Conservation (phyloP, 2,329 filamentous ascomycete species). For the Helicocarpus griseus region DNA sequence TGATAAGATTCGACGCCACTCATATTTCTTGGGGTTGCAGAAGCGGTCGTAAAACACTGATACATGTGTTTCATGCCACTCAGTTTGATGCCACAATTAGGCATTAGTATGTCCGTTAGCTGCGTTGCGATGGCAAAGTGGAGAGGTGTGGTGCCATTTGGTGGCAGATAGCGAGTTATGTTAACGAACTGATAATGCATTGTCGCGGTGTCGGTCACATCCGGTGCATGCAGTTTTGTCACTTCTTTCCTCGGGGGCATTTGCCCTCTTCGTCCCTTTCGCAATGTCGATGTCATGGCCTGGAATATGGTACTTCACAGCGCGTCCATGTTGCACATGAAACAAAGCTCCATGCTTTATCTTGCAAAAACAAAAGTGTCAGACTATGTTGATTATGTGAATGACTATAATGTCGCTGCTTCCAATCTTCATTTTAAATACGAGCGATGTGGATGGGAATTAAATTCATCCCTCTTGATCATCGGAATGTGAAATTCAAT, state of each 20-base stretch:
- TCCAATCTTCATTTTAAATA: constrained; percentile 54
- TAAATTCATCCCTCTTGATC: constrained; percentile 78
- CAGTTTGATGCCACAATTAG: constrained; percentile 59
- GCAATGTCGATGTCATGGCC: constrained; percentile 64
- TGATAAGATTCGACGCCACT: constrained; percentile 83
- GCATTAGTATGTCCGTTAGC: constrained; percentile 81
- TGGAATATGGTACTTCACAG: constrained; percentile 83
- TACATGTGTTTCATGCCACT: constrained; percentile 71
- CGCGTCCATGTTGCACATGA: constrained; percentile 82
- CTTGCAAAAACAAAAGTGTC: constrained; percentile 83
- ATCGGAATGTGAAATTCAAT: constrained; percentile 91
- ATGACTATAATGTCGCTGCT: constrained; percentile 61
- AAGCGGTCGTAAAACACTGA: constrained; percentile 86
- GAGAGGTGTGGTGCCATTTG: constrained; percentile 81
- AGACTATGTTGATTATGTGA: constrained; percentile 64
- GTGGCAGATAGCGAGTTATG: constrained; percentile 72
- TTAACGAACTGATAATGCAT: constrained; percentile 62
- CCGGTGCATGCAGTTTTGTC: constrained; percentile 79
- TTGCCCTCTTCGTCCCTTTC: constrained; percentile 73
- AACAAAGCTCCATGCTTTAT: constrained; percentile 73
- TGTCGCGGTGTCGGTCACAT: too few species aligned
- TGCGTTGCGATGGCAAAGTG: constrained; percentile 91
- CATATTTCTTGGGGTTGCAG: constrained; percentile 80
- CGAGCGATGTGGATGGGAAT: constrained; percentile 58
- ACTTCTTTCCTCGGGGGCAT: constrained; percentile 81